Percentiles rank a stretch among this genome's conserved stretches.
Evolutionary conservation across 768 basidiomycete species (phyloP).

Genomic region (Trametes meyenii): DNA sequence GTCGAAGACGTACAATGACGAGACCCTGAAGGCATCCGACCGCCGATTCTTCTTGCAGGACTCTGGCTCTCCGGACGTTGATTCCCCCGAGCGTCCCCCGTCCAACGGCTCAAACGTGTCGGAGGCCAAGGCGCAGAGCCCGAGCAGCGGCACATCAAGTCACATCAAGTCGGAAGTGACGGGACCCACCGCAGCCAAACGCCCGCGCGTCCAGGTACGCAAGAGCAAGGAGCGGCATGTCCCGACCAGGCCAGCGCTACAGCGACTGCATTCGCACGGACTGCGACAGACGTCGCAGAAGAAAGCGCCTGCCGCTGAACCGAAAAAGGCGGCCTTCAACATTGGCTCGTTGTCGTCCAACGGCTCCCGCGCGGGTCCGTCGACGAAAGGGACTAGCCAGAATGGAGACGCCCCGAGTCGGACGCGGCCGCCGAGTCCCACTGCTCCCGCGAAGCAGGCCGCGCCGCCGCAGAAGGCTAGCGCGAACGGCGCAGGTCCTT

Average conservation of each 20-base stretch:
- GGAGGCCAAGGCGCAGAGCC: constrained; percentile 24
- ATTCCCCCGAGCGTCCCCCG: constrained; percentile 36
- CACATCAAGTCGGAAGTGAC: constrained; percentile 31
- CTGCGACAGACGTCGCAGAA: constrained; percentile 27
- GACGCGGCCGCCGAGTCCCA: constrained; percentile 20
- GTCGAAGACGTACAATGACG: constrained; percentile 28
- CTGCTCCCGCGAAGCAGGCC: constrained; percentile 12
- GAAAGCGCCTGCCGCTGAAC: constrained; percentile 24
- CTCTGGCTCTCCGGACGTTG: constrained; percentile 40
- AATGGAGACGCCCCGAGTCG: constrained; percentile 24
- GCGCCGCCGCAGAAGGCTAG: neutral
- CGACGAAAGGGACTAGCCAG: constrained; percentile 18
- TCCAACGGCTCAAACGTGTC: constrained; percentile 7
- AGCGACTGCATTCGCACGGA: constrained; percentile 31
- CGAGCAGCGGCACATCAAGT: constrained; percentile 41
- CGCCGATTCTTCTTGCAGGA: constrained; percentile 49
- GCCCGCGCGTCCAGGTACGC: constrained; percentile 30
- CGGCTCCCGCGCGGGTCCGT: constrained; percentile 33
- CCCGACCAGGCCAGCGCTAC: constrained; percentile 32
- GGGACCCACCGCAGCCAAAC: constrained; percentile 25
- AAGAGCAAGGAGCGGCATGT: constrained; percentile 39
- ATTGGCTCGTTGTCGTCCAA: constrained; percentile 64
- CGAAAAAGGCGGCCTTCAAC: constrained; percentile 46
- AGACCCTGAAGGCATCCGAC: constrained; percentile 41
- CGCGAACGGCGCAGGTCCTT: constrained; percentile 12